These are phyloP conservation scores for Thermoascus crustaceus DNA, from an alignment of 2,329 filamentous ascomycete species.

Conservation along the genomic window DNA sequence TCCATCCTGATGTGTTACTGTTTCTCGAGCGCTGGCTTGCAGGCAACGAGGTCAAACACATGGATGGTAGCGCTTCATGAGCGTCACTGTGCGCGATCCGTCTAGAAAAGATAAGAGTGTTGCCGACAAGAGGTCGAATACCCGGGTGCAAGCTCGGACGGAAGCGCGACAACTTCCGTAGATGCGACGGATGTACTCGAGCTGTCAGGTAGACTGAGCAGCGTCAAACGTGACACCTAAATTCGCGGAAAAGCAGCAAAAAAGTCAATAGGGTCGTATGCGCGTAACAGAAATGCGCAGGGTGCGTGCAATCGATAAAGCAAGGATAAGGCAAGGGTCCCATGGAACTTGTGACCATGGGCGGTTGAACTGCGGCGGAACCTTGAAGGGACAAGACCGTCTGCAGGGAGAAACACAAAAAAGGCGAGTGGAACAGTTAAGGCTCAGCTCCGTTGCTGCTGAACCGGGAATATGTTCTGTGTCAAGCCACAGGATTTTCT, in stretches of 20 bases:
- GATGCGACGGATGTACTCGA: no score
- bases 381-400: neutral
- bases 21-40: neutral
- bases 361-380: conserved; percentile 6
- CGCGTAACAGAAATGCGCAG: neutral
- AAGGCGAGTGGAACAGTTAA: neutral
- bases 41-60: conserved; percentile 7
- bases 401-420: no score
- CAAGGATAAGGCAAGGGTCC: conserved; percentile 8
- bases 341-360: conserved; percentile 12
- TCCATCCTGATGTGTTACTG: conserved; percentile 10
- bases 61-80: conserved; percentile 3
- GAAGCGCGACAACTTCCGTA: no score
- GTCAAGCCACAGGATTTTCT: neutral
- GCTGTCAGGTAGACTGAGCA: no score
- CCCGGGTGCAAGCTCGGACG: no score
- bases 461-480: no score
- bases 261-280: no score
- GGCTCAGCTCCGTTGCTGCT: no score
- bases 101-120: neutral
- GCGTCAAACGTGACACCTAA: no score
- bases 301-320: no score
- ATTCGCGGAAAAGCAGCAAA: no score
- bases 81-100: neutral
- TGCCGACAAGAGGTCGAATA: no score